Percentiles rank a stretch among this genome's conserved stretches.
Evolutionary conservation across 768 basidiomycete species (phyloP).

Genomic region (Lentinus tigrinus): DNA sequence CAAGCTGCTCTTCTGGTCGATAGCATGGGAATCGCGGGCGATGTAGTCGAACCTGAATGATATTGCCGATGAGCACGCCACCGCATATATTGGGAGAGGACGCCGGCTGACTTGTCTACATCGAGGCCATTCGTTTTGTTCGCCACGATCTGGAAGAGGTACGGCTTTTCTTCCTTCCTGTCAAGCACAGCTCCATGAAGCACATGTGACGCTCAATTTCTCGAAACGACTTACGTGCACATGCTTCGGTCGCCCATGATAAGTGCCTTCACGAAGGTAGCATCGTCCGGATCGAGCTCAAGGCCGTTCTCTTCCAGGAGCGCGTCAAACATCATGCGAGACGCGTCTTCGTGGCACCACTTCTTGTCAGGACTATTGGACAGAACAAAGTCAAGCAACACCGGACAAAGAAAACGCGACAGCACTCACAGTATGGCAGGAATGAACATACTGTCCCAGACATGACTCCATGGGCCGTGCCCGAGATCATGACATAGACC

Average conservation of each 20-base stretch:
- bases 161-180: conserved; percentile 53
- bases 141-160: conserved; percentile 83
- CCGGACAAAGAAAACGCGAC: background rate
- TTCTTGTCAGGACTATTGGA: conserved; percentile 39
- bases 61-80: background rate
- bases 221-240: conserved; percentile 45
- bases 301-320: conserved; percentile 59
- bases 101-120: conserved; percentile 69
- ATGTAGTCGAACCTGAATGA: conserved; percentile 76
- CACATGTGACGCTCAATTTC: background rate
- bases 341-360: conserved; percentile 80
- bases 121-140: conserved; percentile 82
- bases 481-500: conserved; percentile 85
- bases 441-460: conserved; percentile 78
- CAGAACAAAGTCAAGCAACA: background rate
- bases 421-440: conserved; percentile 58
- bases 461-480: conserved; percentile 85
- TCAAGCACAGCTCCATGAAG: background rate
- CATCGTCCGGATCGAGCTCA: conserved; percentile 47
- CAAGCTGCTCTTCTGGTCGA: conserved; percentile 62
- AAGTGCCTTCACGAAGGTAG: conserved; percentile 69
- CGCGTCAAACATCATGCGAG: conserved; percentile 79
- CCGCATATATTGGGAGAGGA: background rate
- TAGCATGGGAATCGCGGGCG: conserved; percentile 66
- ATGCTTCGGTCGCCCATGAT: conserved; percentile 60